phyloP scores from a whole-genome alignment of 192 early-diverging fungal species.

The Podila epicladia region DNA sequence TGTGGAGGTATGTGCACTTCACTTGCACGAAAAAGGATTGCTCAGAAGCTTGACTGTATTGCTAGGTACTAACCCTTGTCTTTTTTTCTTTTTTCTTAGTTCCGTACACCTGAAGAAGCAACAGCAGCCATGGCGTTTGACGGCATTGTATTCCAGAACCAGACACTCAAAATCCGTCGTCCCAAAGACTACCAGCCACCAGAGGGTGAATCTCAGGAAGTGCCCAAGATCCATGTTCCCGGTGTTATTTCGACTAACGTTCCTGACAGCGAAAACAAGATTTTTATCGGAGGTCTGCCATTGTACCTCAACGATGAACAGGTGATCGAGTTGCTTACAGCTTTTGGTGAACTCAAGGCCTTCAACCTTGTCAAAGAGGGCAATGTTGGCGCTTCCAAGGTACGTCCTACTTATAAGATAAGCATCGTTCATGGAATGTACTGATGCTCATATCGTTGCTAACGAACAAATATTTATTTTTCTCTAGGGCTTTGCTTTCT shows the following conservation, averaged over 20 bases:
- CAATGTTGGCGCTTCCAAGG: slow-evolving; percentile 78
- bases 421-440: not conserved
- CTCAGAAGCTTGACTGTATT: not conserved
- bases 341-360: slow-evolving; percentile 92
- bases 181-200: slow-evolving; percentile 92
- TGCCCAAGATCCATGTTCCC: slow-evolving; percentile 72
- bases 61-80: not conserved
- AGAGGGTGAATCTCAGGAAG: slow-evolving; percentile 56
- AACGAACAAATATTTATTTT: not conserved
- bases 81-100: slow-evolving; percentile 57
- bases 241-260: slow-evolving; percentile 91
- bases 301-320: slow-evolving; percentile 91
- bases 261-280: slow-evolving; percentile 90
- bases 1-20: slow-evolving; percentile 76
- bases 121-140: slow-evolving; percentile 94
- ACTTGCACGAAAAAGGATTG: not conserved
- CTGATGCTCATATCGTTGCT: not conserved
- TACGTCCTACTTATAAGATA: slow-evolving; percentile 9
- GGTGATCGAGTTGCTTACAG: slow-evolving; percentile 90
- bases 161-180: slow-evolving; percentile 89
- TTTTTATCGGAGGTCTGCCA: slow-evolving; percentile 95
- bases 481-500: slow-evolving; percentile 91
- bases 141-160: slow-evolving; percentile 84
- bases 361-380: slow-evolving; percentile 95
- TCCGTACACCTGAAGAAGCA: slow-evolving; percentile 88